phyloP scores from a whole-genome alignment of 2,329 filamentous ascomycete genomes.

The Penicillium sp. region DNA sequence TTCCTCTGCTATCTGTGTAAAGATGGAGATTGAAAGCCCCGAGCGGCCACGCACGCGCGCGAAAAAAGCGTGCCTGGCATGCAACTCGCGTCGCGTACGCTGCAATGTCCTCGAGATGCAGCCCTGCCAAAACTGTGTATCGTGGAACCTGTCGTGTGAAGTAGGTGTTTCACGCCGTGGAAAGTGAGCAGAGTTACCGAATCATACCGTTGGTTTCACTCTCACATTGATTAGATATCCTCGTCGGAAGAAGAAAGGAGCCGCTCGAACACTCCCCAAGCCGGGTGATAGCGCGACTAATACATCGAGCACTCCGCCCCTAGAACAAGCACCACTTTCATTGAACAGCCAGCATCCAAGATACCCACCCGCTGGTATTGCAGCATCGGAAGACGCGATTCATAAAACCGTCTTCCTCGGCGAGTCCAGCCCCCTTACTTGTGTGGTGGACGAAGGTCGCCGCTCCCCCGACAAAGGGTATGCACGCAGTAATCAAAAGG shows the following conservation, averaged over 20 bases:
- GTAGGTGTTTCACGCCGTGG: constrained; percentile 46
- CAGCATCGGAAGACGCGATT: constrained; percentile 9
- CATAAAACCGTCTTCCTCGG: constrained; percentile 47
- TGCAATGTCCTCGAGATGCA: constrained; percentile 50
- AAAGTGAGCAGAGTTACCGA: constrained; percentile 36
- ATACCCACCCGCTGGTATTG: constrained; percentile 10
- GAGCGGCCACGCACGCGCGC: constrained; percentile 35
- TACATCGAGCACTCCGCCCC: not conserved
- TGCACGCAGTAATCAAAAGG: constrained; percentile 35
- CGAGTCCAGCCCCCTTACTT: constrained; percentile 53
- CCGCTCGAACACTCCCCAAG: not conserved
- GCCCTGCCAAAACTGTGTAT: constrained; percentile 47
- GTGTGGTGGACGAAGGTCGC: constrained; percentile 48
- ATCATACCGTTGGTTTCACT: not conserved
- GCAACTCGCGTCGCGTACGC: constrained; percentile 49
- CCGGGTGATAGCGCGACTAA: not conserved
- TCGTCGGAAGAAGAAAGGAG: constrained; percentile 21
- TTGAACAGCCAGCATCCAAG: not conserved
- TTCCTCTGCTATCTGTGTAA: constrained; percentile 5
- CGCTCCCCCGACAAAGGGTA: constrained; percentile 32
- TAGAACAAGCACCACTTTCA: constrained; percentile 3
- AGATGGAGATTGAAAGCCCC: constrained; percentile 5
- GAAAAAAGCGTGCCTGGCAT: constrained; percentile 47
- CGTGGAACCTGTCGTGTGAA: constrained; percentile 42
- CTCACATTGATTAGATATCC: constrained; percentile 18